Evolutionary conservation across 116 monocot genomes (phyloP).

Genomic region (Thalassia testudinum): DNA sequence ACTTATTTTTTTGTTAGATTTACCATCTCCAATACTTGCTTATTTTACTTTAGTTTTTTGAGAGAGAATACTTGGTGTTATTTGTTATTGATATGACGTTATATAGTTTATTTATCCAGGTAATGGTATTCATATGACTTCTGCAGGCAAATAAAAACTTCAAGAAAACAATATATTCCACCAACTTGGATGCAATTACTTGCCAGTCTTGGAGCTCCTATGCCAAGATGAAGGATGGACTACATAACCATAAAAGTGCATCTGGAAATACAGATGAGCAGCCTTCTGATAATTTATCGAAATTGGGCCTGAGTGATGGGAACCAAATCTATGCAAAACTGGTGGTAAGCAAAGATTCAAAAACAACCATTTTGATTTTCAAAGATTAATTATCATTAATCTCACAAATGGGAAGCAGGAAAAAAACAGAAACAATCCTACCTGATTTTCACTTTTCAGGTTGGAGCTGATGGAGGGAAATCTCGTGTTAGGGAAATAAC

Average conservation of each 20-base stretch:
- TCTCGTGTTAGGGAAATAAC: slow-evolving; percentile 72
- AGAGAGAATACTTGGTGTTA: no score
- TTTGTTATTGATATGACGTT: not conserved
- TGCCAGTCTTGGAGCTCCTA: slow-evolving; percentile 15
- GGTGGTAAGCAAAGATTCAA: slow-evolving; percentile 43
- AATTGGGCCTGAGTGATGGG: slow-evolving; percentile 67
- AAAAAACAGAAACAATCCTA: no score
- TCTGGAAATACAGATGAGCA: slow-evolving; percentile 2
- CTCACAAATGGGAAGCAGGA: no score
- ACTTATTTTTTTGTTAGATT: not conserved
- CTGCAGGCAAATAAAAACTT: slow-evolving; percentile 23
- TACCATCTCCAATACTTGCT: not conserved
- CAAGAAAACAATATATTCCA: slow-evolving; percentile 31
- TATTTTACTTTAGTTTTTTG: not conserved
- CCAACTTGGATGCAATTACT: slow-evolving; percentile 58
- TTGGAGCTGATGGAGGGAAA: slow-evolving; percentile 94
- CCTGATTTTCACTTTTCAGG: slow-evolving; percentile 40
- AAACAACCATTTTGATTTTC: not conserved
- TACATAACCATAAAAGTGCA: slow-evolving; percentile 2
- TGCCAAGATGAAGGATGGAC: slow-evolving; percentile 6
- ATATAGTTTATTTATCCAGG: not conserved
- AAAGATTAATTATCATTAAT: no score
- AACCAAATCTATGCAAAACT: slow-evolving; percentile 60
- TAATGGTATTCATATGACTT: not conserved
- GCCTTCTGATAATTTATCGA: slow-evolving; percentile 17